phyloP scores from a whole-genome alignment of 768 basidiomycete species.

The Baorangia bicolor region DNA sequence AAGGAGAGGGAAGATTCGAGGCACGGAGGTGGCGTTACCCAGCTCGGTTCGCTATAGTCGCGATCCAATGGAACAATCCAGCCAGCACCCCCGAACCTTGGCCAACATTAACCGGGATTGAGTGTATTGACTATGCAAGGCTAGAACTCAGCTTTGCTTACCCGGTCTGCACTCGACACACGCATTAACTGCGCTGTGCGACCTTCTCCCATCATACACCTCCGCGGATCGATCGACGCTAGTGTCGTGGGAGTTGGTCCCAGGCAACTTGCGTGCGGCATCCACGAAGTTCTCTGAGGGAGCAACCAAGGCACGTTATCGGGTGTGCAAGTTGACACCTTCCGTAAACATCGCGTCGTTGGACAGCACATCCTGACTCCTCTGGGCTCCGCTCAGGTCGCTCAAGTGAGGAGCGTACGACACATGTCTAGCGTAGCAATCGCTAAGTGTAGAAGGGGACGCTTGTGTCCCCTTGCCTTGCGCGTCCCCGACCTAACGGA shows the following conservation, averaged over 20 bases:
- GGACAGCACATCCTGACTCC: neutral
- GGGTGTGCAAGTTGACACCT: neutral
- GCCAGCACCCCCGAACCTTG: too few relatives aligned
- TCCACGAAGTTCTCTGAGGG: neutral
- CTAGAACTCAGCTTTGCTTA: neutral
- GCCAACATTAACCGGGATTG: neutral
- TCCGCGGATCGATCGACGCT: neutral
- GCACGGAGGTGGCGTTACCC: neutral
- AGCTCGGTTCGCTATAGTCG: neutral
- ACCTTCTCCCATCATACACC: too few relatives aligned
- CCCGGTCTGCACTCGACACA: too few relatives aligned
- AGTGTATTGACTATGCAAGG: neutral
- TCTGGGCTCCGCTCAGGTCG: neutral
- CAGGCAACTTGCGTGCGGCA: neutral
- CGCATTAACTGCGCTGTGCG: neutral
- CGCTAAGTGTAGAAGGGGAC: neutral
- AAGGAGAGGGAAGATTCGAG: too few relatives aligned
- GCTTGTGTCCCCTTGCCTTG: too few relatives aligned
- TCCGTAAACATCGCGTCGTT: neutral
- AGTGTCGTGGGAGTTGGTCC: neutral
- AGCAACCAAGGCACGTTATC: neutral
- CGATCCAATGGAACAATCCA: neutral
- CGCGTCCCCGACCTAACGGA: neutral
- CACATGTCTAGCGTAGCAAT: neutral
- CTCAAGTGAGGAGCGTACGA: neutral